Percentiles rank a stretch among this genome's conserved stretches.
Conservation (phyloP, 1,139 yeast species). For the Candida albicans region DNA sequence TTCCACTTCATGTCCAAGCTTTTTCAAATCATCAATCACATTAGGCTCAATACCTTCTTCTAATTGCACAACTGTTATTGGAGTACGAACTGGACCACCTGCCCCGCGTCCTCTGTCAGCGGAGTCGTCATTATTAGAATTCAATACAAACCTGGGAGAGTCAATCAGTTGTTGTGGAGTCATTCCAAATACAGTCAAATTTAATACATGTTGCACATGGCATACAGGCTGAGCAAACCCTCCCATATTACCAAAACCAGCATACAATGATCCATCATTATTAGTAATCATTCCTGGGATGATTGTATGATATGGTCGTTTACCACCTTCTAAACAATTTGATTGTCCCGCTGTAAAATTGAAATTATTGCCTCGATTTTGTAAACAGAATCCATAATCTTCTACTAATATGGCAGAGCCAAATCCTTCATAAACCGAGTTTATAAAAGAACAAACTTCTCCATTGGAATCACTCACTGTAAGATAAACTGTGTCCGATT, state of each 20-base stretch:
- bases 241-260: slow-evolving; percentile 84
- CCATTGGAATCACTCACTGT: slow-evolving; percentile 71
- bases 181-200: slow-evolving; percentile 60
- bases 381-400: slow-evolving; percentile 68
- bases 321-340: slow-evolving; percentile 66
- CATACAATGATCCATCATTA: slow-evolving; percentile 47
- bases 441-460: slow-evolving; percentile 80
- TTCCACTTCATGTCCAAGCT: slow-evolving; percentile 59
- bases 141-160: slow-evolving; percentile 69
- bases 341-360: slow-evolving; percentile 57
- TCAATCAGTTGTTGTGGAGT: slow-evolving; percentile 77
- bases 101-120: slow-evolving; percentile 61
- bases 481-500: slow-evolving; percentile 77
- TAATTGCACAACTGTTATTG: slow-evolving; percentile 57
- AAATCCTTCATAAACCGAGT: slow-evolving; percentile 69
- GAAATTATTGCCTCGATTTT: slow-evolving; percentile 78
- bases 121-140: slow-evolving; percentile 46
- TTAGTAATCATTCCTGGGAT: slow-evolving; percentile 73
- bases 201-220: slow-evolving; percentile 75
- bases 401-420: slow-evolving; percentile 74
- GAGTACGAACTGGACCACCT: slow-evolving; percentile 65
- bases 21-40: slow-evolving; percentile 43
- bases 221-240: slow-evolving; percentile 89
- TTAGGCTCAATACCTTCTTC: slow-evolving; percentile 61
- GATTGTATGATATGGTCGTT: slow-evolving; percentile 81